These are phyloP conservation scores for Trichoderma erinaceum DNA, from an alignment of 495 filamentous ascomycete genomes.

Conservation along the genomic window DNA sequence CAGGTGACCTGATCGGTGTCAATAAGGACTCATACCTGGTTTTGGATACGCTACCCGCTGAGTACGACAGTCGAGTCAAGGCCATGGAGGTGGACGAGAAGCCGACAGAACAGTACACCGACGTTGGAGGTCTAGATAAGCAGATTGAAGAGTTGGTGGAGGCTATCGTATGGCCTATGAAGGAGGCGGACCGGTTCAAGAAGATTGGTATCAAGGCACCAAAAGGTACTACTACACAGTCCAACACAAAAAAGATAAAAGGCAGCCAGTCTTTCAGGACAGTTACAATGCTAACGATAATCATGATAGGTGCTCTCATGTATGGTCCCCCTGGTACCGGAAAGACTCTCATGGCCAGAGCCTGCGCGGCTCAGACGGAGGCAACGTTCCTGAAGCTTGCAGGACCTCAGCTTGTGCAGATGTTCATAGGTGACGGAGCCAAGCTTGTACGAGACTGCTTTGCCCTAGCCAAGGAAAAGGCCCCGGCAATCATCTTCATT, in stretches of 20 bases:
- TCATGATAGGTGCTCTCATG: constrained; percentile 77
- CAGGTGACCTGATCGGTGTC: constrained; percentile 93
- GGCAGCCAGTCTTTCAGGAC: not conserved
- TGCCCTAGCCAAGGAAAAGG: constrained; percentile 95
- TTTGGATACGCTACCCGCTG: constrained; percentile 94
- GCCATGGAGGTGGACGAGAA: constrained; percentile 99
- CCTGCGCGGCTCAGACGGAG: constrained; percentile 95
- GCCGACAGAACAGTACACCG: constrained; percentile 97
- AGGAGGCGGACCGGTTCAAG: constrained; percentile 97
- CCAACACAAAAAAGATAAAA: not conserved
- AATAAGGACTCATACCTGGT: constrained; percentile 99
- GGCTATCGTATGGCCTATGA: constrained; percentile 99
- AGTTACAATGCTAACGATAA: constrained; percentile 1
- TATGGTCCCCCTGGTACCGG: constrained; percentile 96
- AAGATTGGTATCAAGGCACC: constrained; percentile 99
- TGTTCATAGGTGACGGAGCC: constrained; percentile 99
- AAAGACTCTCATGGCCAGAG: constrained; percentile 94
- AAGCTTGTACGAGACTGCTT: constrained; percentile 98
- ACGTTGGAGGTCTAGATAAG: constrained; percentile 96
- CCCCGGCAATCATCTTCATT: constrained; percentile 98
- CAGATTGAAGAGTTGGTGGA: constrained; percentile 99
- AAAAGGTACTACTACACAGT: constrained; percentile 66
- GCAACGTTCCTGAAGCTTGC: constrained; percentile 99
- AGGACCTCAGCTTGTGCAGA: constrained; percentile 97
- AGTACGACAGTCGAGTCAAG: constrained; percentile 98